Base-by-base conservation (phyloP, 2,329 filamentous ascomycete genomes). In the Phialophora tarda region DNA sequence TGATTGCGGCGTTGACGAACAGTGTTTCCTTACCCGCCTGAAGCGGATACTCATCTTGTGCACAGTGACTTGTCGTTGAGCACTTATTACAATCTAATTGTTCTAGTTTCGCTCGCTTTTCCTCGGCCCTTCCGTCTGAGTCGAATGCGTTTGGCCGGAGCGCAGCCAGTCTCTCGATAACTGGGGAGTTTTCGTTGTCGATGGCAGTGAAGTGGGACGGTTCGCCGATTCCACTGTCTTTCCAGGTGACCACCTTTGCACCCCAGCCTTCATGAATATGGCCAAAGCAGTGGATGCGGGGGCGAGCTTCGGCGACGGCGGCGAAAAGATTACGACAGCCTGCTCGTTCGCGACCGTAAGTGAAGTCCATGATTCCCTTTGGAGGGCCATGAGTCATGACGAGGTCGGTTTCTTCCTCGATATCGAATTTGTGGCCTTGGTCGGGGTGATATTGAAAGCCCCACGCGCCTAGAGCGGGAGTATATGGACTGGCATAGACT, bases 1-100 rank as follows among this genome's bases (percentile, higher is more conserved):
- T 78, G 28, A 88, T 82, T 0, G 87, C 79, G 1, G 85, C 85
- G 73, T 89, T 89, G 7, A 89, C 77, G 71, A 88, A 87, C 7
- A 88, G 72, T 0, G 86, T 89, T 67, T 86, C 81, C 53, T 77
- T 73, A 0, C 82, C 82, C 8, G 53, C 59, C 32, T 75, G 54
- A 0, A 82, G n/a, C 1, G 70, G 72, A 23, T 72, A 66, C 23
- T 71, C 64, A 21, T 79, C 76, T 2, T 75, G 71, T 0, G 74
- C 73, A 60, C 81, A 79, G 64, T 79, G 76, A 34, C 83, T 84
- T 2, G 82, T 75, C 12, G 73, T 65, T 14, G 73, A 75, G 53
- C 73, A 80, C 12, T 76, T 71, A 48, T 76, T 69, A 12, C 71
- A 67, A n/a, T 3, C 21, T 2, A 48, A 41, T 17, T n/a, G 48